Base-by-base conservation (phyloP, 208 protist genomes). In the Trypanosoma mega region DNA sequence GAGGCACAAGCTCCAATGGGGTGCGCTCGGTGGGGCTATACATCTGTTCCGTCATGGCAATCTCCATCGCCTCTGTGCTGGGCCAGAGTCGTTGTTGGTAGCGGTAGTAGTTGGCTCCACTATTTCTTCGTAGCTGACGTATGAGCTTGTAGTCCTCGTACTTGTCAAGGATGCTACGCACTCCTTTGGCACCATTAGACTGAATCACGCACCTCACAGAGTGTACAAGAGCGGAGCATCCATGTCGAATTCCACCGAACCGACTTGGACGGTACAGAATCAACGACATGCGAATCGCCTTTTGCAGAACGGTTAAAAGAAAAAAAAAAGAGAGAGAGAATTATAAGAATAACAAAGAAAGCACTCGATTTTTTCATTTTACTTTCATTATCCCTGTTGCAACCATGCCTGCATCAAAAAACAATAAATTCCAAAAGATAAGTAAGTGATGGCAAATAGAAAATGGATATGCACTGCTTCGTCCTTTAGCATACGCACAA, bases 81-180 rank as follows among this genome's bases (percentile, higher is more conserved):
- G 76, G 82, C 82, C 84, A 94, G 21, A 94, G 74, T 59, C 82
- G 83, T 51, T 89, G 88, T 24, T 86, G 82, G 20, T 78, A 82
- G 1, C 88, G 79, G 56, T 94, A 94, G 60, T 82, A 89, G 52
- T 94, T 94, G 12, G 80, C 88, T 23, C 76, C 66, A 6, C 63
- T 39, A 63, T 94, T 92, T 16, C 55, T 64, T 3, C 66, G 48
- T 27, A 94, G 79, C 21, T 74, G 63, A 4, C 59, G 27, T 0
- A 67, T 44, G 0, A 75, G 68, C 24, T 76, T 34, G 9, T 66
- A 51, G 34, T 81, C 76, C 30, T 86, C 71, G 70, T 85, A 91
- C 52, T 85, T 77, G 50, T 94, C 82, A 3, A 94, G 31, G 20
- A 78, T 43, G 30, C 68, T 87, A 39, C 81, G 80, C 34, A 82